Conservation (phyloP, 192 early-diverging fungal species). For the Coemansia sp. region DNA sequence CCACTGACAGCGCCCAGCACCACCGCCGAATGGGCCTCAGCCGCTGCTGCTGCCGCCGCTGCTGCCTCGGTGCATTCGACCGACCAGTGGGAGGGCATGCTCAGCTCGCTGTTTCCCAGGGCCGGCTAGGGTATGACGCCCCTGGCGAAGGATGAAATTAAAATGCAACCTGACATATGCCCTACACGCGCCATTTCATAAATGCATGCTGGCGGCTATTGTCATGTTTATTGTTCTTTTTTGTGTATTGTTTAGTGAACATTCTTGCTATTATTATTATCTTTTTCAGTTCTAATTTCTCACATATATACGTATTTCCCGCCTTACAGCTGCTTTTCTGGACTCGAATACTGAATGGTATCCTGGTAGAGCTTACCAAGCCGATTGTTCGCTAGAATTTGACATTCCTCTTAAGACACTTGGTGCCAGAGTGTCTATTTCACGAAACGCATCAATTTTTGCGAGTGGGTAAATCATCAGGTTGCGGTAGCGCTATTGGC, state of each 20-base stretch:
- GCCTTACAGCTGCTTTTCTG: not conserved
- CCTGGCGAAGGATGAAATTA: constrained; percentile 1
- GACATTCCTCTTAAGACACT: not conserved
- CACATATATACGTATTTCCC: not conserved
- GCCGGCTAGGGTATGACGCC: constrained; percentile 5
- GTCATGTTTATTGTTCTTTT: not conserved
- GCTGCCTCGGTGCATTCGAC: not conserved
- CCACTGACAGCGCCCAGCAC: constrained; percentile 1
- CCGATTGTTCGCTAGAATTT: not conserved
- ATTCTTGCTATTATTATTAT: not conserved
- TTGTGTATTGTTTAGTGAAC: not conserved
- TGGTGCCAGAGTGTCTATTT: not conserved
- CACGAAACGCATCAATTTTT: not conserved
- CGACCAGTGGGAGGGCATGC: constrained; percentile 12
- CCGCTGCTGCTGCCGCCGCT: not conserved
- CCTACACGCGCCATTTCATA: constrained; percentile 7
- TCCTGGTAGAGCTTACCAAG: not conserved
- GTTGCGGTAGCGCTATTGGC: not conserved
- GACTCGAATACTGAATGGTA: no score
- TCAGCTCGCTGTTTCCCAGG: constrained; percentile 20
- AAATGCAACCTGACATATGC: constrained; percentile 1
- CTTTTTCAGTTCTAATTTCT: not conserved
- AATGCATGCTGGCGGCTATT: constrained; percentile 1
- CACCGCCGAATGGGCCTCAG: not conserved
- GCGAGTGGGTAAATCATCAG: constrained; percentile 1